These are phyloP conservation scores for Barnettozyma sp. DNA, from an alignment of 805 yeast species.

Conservation along the genomic window DNA sequence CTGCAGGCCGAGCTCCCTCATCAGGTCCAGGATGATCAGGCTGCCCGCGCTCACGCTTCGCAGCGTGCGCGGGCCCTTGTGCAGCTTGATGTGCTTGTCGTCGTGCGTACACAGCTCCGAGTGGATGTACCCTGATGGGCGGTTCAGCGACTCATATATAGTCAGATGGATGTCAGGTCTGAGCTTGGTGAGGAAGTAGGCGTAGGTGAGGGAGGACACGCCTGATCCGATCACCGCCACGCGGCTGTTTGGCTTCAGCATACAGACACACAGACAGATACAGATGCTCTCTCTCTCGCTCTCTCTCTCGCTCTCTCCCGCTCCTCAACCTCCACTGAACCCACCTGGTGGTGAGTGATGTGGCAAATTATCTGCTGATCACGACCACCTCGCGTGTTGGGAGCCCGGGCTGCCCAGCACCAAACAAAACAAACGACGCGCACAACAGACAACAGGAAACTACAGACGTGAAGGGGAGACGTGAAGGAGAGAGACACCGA, in stretches of 20 bases:
- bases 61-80: slow-evolving; percentile 88
- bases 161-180: slow-evolving; percentile 70
- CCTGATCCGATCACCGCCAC: slow-evolving; percentile 87
- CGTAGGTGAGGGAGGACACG: slow-evolving; percentile 72
- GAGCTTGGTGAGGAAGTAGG: slow-evolving; percentile 59
- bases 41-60: slow-evolving; percentile 81
- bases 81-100: slow-evolving; percentile 36
- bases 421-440: background rate
- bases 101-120: slow-evolving; percentile 36
- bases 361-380: no score
- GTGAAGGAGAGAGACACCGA: no score
- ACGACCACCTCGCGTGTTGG: no score
- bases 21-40: slow-evolving; percentile 54
- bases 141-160: slow-evolving; percentile 47
- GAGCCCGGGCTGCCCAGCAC: no score
- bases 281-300: no score
- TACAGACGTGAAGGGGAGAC: no score
- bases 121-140: slow-evolving; percentile 78
- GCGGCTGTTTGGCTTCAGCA: slow-evolving; percentile 25
- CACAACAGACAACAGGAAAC: background rate
- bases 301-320: no score
- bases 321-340: no score
- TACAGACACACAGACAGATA: no score
- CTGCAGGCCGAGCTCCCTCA: slow-evolving; percentile 38
- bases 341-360: no score